Evolutionary conservation across 148 eudicot species (phyloP).

Genomic region (Silene conica): DNA sequence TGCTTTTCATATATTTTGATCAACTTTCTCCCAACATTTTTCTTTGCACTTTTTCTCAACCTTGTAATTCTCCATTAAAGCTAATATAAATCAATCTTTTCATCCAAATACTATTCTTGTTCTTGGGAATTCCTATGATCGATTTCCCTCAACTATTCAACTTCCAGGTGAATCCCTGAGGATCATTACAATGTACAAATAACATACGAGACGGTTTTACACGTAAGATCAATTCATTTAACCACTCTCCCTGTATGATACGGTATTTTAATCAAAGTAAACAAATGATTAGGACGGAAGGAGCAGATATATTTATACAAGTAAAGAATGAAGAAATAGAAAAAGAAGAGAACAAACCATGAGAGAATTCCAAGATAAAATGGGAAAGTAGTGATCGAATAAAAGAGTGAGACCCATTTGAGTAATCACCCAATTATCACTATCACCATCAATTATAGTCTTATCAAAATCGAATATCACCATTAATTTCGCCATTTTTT

Average conservation of each 20-base stretch:
- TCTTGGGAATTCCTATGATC: too few relatives aligned
- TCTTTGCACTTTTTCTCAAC: too few relatives aligned
- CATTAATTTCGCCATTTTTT: constrained; percentile 18
- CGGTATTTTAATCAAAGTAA: neutral
- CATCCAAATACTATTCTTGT: too few relatives aligned
- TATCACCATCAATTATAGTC: constrained; percentile 70
- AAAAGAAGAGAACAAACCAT: constrained; percentile 40
- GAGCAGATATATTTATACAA: neutral
- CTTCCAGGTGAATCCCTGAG: too few relatives aligned
- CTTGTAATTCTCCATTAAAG: too few relatives aligned
- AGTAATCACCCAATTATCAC: constrained; percentile 63
- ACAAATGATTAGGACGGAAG: neutral
- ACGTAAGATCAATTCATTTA: neutral
- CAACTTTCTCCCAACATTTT: too few relatives aligned
- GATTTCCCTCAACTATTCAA: too few relatives aligned
- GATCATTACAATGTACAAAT: too few relatives aligned
- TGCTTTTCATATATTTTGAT: too few relatives aligned
- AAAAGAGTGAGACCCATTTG: constrained; percentile 49
- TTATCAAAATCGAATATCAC: constrained; percentile 77
- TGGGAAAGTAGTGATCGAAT: constrained; percentile 47
- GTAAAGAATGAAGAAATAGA: neutral
- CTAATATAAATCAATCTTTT: too few relatives aligned
- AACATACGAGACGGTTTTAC: neutral
- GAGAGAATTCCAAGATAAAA: constrained; percentile 71
- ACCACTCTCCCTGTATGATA: neutral